Evolutionary conservation across 2,329 filamentous ascomycete genomes (phyloP).

Genomic region (Aspergillus ustus): DNA sequence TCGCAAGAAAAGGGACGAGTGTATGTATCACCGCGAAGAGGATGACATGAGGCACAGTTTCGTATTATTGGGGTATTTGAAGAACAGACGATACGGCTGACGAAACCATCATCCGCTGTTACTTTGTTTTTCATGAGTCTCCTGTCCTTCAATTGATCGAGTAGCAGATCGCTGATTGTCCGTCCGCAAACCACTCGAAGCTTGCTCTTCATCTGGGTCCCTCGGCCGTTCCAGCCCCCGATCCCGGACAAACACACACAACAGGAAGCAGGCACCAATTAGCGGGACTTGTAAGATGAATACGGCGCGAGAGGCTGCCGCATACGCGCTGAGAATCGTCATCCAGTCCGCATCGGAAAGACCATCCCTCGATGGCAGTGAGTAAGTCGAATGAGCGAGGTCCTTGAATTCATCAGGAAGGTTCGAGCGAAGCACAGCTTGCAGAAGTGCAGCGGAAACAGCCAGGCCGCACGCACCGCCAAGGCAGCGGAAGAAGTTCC

Average conservation of each 20-base stretch:
- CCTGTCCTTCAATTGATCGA: neutral
- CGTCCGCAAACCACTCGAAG: neutral
- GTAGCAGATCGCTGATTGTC: neutral
- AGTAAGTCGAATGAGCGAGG: slow-evolving; percentile 48
- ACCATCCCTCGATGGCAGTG: slow-evolving; percentile 33
- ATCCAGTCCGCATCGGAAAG: slow-evolving; percentile 24
- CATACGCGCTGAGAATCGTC: neutral
- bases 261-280: slow-evolving; percentile 55
- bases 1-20: no score
- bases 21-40: no score
- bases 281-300: slow-evolving; percentile 62
- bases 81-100: no score
- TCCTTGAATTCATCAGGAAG: slow-evolving; percentile 44
- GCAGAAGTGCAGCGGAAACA: slow-evolving; percentile 59
- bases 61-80: no score
- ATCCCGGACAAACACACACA: slow-evolving; percentile 57
- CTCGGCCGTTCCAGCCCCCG: slow-evolving; percentile 47
- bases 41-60: no score
- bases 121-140: neutral
- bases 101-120: neutral
- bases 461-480: slow-evolving; percentile 64
- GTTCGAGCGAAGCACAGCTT: slow-evolving; percentile 42
- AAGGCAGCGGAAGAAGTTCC: slow-evolving; percentile 66
- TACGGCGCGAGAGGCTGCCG: slow-evolving; percentile 57
- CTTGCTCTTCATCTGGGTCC: slow-evolving; percentile 24